These are phyloP conservation scores for Gamsiella multidivaricata DNA, from an alignment of 192 early-diverging fungal genomes.

Conservation along the genomic window DNA sequence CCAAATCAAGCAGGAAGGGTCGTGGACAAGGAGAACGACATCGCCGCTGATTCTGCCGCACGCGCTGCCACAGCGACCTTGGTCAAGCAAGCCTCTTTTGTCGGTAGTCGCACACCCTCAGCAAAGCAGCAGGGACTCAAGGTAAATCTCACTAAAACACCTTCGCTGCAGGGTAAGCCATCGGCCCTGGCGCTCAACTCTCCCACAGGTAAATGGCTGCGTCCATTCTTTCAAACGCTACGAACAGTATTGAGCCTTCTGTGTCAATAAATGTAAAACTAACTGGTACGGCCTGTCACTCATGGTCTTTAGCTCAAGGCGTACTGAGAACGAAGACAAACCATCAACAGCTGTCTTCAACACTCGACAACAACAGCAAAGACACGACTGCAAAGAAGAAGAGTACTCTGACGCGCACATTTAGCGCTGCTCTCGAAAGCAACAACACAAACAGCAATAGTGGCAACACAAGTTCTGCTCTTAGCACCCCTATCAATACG, in stretches of 20 bases:
- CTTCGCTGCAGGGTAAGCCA: conserved; percentile 15
- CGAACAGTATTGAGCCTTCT: neutral
- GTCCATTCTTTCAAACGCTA: too few species aligned
- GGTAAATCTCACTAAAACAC: conserved; percentile 2
- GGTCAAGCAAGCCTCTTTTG: conserved; percentile 11
- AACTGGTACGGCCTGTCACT: neutral
- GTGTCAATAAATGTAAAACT: neutral
- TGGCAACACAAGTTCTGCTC: neutral
- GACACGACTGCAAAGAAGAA: conserved; percentile 9
- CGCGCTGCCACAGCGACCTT: conserved; percentile 10
- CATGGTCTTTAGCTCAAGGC: conserved; percentile 5
- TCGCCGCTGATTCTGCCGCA: conserved; percentile 5
- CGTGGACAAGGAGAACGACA: conserved; percentile 48
- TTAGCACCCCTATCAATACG: neutral
- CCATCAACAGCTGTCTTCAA: conserved; percentile 15
- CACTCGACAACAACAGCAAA: neutral
- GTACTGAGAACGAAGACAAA: conserved; percentile 48
- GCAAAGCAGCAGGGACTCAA: conserved; percentile 9
- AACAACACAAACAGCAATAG: neutral
- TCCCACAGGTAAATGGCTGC: conserved; percentile 34
- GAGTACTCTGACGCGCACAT: conserved; percentile 24
- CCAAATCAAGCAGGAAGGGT: conserved; percentile 28
- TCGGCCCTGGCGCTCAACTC: conserved; percentile 6
- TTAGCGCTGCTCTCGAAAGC: conserved; percentile 26
- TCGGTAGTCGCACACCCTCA: conserved; percentile 9